Conservation (phyloP, 2,329 filamentous ascomycete species). For the Aspergillus oerlinghausenensis region DNA sequence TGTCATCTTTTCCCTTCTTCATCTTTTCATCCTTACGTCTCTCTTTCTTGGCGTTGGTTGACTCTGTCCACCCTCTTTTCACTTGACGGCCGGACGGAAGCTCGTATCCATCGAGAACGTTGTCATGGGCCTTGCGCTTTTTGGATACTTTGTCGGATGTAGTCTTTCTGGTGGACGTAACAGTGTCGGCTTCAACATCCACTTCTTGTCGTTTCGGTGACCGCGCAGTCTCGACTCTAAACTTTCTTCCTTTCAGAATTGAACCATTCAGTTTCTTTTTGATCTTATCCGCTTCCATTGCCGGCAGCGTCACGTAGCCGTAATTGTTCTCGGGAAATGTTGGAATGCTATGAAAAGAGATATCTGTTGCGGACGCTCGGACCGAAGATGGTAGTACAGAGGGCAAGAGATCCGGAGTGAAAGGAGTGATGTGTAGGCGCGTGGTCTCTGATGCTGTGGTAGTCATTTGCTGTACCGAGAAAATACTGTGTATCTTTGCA, state of each 20-base stretch:
- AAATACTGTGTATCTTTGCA: neutral
- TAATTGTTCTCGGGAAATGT: slow-evolving; percentile 88
- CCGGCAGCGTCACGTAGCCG: slow-evolving; percentile 82
- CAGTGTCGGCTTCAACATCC: slow-evolving; percentile 32
- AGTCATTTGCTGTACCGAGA: slow-evolving; percentile 16
- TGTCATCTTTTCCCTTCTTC: slow-evolving; percentile 51
- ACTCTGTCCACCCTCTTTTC: slow-evolving; percentile 84
- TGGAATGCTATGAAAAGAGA: slow-evolving; percentile 82
- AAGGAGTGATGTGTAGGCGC: slow-evolving; percentile 82
- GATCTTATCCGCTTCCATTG: slow-evolving; percentile 79
- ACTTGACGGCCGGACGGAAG: slow-evolving; percentile 71
- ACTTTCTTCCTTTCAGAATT: slow-evolving; percentile 77
- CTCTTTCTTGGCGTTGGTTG: slow-evolving; percentile 45
- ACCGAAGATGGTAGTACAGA: slow-evolving; percentile 67
- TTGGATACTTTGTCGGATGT: slow-evolving; percentile 39
- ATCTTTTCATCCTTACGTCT: slow-evolving; percentile 45
- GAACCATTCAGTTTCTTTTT: slow-evolving; percentile 87
- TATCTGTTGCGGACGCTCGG: slow-evolving; percentile 63
- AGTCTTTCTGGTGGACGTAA: slow-evolving; percentile 27
- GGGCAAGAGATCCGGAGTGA: slow-evolving; percentile 69
- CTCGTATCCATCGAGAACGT: slow-evolving; percentile 63
- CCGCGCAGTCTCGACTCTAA: slow-evolving; percentile 76
- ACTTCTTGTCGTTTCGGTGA: slow-evolving; percentile 53
- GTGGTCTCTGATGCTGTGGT: slow-evolving; percentile 21
- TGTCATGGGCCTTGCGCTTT: slow-evolving; percentile 51